These are phyloP conservation scores for Diversispora epigaea DNA, from an alignment of 192 early-diverging fungal species.

Conservation along the genomic window DNA sequence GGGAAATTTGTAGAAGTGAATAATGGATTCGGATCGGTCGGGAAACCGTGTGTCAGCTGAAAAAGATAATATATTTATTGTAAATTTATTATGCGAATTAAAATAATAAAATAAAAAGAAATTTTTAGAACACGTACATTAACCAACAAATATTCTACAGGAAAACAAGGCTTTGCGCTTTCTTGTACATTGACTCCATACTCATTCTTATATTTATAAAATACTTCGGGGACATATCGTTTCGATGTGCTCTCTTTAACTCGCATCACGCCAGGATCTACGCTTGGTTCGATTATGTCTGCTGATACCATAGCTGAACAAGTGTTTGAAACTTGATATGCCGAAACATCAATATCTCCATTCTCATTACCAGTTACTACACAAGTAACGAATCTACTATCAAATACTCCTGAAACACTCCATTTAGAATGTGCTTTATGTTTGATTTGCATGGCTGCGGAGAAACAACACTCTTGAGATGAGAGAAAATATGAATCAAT, in stretches of 20 bases:
- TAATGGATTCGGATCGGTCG: constrained; percentile 69
- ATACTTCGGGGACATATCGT: constrained; percentile 94
- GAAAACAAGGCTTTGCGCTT: constrained; percentile 93
- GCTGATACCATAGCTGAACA: constrained; percentile 87
- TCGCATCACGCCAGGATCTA: constrained; percentile 81
- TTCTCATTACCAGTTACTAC: constrained; percentile 90
- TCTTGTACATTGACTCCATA: constrained; percentile 86
- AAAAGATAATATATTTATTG: constrained; percentile 5
- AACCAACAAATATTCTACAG: constrained; percentile 93
- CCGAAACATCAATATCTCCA: constrained; percentile 77
- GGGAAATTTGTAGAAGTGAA: constrained; percentile 67
- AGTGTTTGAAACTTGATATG: constrained; percentile 92
- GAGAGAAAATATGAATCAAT: constrained; percentile 91
- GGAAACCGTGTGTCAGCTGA: constrained; percentile 88
- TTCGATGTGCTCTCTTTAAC: constrained; percentile 69
- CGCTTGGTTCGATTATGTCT: constrained; percentile 88
- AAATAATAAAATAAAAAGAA: constrained; percentile 16
- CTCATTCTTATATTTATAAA: constrained; percentile 95
- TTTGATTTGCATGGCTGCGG: constrained; percentile 78
- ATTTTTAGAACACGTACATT: constrained; percentile 59
- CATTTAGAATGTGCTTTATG: constrained; percentile 72
- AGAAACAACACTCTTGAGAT: constrained; percentile 83
- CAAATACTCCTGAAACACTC: constrained; percentile 76
- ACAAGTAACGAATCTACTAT: constrained; percentile 93
- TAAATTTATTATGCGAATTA: not conserved